phyloP scores from a whole-genome alignment of 305 asterid genomes.

The Solanum aculeatissimum region DNA sequence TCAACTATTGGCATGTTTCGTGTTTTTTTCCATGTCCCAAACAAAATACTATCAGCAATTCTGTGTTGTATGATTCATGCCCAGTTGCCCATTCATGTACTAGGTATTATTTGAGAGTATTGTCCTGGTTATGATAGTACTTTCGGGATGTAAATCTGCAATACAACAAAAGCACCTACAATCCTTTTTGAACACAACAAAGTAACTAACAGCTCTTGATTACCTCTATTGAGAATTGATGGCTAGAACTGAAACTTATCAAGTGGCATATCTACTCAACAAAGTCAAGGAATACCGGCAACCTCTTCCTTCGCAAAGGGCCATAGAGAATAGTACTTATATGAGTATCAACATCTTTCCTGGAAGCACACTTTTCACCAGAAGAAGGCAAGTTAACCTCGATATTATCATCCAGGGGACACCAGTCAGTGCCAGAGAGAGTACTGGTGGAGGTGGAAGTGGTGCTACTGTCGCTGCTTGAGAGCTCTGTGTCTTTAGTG shows the following conservation, averaged over 20 bases:
- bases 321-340: conserved; percentile 35
- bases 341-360: conserved; percentile 32
- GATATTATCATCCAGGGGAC: conserved; percentile 54
- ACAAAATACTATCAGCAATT: neutral
- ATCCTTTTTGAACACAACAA: neutral
- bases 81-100: neutral
- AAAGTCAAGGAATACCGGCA: conserved; percentile 39
- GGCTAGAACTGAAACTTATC: neutral
- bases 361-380: conserved; percentile 10
- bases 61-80: neutral
- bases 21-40: neutral
- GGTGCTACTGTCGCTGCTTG: neutral
- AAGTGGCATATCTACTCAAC: conserved; percentile 16
- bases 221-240: neutral
- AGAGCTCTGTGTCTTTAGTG: neutral
- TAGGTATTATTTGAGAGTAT: neutral
- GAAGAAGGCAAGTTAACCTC: conserved; percentile 21
- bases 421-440: conserved; percentile 31
- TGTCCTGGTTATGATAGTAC: neutral
- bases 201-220: neutral
- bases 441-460: conserved; percentile 1
- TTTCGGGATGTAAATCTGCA: neutral
- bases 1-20: neutral
- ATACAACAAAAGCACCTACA: neutral
- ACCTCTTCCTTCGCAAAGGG: conserved; percentile 21